Evolutionary conservation across 208 protist genomes (phyloP).

Genomic region (Vickermania ingenoplastis): DNA sequence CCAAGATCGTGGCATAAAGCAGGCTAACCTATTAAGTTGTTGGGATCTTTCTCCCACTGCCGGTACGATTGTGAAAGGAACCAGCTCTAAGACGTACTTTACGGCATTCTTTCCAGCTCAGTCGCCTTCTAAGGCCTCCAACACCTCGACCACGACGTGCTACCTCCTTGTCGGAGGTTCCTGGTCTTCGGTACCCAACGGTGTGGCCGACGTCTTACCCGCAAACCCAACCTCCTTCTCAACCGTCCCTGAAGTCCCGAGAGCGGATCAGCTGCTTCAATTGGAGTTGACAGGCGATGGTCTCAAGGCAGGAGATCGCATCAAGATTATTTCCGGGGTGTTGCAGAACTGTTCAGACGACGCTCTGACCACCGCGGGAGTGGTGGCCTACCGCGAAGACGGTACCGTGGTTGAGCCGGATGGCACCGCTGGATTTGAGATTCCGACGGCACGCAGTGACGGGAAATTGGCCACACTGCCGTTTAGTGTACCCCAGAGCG

Average conservation of each 20-base stretch:
- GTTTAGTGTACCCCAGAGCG: slow-evolving; percentile 41
- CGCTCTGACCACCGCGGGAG: slow-evolving; percentile 34
- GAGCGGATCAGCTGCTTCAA: slow-evolving; percentile 36
- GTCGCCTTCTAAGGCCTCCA: slow-evolving; percentile 10
- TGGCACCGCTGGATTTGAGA: slow-evolving; percentile 17
- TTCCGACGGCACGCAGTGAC: neutral
- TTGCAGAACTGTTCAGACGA: slow-evolving; percentile 48
- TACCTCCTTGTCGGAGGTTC: slow-evolving; percentile 39
- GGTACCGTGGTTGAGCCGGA: slow-evolving; percentile 9
- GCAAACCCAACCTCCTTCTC: slow-evolving; percentile 70
- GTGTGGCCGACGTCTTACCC: slow-evolving; percentile 30
- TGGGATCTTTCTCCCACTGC: slow-evolving; percentile 38
- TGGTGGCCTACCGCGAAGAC: slow-evolving; percentile 30
- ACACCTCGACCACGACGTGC: slow-evolving; percentile 39
- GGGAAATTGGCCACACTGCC: slow-evolving; percentile 23
- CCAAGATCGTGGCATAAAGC: slow-evolving; percentile 40
- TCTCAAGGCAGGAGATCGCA: slow-evolving; percentile 36
- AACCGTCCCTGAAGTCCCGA: slow-evolving; percentile 25
- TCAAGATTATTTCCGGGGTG: slow-evolving; percentile 65
- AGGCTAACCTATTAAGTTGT: slow-evolving; percentile 47
- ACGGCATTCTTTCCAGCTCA: slow-evolving; percentile 46
- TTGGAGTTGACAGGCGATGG: slow-evolving; percentile 50
- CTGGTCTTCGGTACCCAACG: slow-evolving; percentile 70
- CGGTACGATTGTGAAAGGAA: slow-evolving; percentile 44
- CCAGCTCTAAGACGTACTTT: slow-evolving; percentile 35